Evolutionary conservation across 208 protist species (phyloP), one percentile per base, ranked within the genome.

Genomic region (Trypanosoma caninum): DNA sequence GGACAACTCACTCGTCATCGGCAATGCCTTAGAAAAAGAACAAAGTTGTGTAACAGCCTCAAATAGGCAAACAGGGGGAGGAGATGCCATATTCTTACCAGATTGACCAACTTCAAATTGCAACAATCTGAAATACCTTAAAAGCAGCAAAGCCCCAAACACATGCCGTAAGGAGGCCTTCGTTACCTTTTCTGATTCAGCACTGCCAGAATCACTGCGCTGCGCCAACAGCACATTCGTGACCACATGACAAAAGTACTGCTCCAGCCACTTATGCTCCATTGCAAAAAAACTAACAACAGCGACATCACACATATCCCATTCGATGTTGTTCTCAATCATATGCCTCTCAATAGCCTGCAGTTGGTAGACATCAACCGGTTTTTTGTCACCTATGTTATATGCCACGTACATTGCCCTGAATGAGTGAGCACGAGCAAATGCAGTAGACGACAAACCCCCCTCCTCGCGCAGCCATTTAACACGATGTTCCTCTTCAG

Each of bases 401-500:
- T 76, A 84, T 65, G 87, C 76, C 18, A 85, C 72, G 18, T 80
- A 78, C 48, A 93, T 72, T n/a, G 81, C 69, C n/a, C 80, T 78
- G 18, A 93, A 80, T 0, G 87, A 89, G 14, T 80, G 80, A 14
- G 82, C 74, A 42, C 87, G 76, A 40, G 69, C 59, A 76, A 86
- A 83, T 34, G 28, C 59, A n/a, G 63, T 28, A 25, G 56, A 45
- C 27, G 80, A 54, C 33, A 73, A 48, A 2, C 45, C 56, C 2
- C 63, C 71, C 66, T 93, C 86, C 73, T 93, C 82, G 47, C 67
- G 63, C 30, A 93, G 54, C 84, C 87, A 93, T 44, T 76, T 75
- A 31, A 93, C 60, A 23, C 80, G 78, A 45, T 84, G 81, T n/a
- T 79, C 76, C 65, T 93, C 87, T 14, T 93, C 87, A 2, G 70